Evolutionary conservation across 2,329 filamentous ascomycete species (phyloP).

Genomic region (Beauveria asiatica): DNA sequence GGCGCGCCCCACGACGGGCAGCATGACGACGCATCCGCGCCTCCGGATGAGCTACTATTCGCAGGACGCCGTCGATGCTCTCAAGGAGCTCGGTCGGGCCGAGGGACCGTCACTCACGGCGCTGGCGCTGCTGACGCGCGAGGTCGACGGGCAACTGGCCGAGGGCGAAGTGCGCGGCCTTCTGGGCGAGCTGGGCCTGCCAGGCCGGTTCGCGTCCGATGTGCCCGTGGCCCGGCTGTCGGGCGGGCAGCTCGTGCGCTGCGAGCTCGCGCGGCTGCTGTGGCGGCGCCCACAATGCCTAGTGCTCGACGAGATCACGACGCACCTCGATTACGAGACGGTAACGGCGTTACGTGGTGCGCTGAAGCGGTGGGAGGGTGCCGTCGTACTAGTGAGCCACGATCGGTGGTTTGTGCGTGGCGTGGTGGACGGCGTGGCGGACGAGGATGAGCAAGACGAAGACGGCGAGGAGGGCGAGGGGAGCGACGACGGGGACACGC

Average conservation of each 20-base stretch:
- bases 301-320: constrained; percentile 74
- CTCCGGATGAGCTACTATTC: constrained; percentile 69
- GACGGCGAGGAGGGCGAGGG: constrained; percentile 24
- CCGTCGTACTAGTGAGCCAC: constrained; percentile 70
- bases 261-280: constrained; percentile 59
- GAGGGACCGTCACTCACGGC: constrained; percentile 50
- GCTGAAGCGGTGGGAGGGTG: constrained; percentile 61
- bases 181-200: constrained; percentile 60
- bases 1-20: constrained; percentile 50
- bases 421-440: constrained; percentile 56
- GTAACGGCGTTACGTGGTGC: constrained; percentile 63
- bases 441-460: constrained; percentile 29
- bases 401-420: constrained; percentile 74
- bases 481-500: constrained; percentile 33
- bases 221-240: constrained; percentile 66
- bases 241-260: constrained; percentile 65
- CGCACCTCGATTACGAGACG: constrained; percentile 77
- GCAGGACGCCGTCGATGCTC: constrained; percentile 65
- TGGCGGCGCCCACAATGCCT: constrained; percentile 63
- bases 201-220: constrained; percentile 62
- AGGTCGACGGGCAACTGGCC: constrained; percentile 41
- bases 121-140: constrained; percentile 50
- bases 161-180: constrained; percentile 63
- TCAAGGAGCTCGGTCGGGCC: constrained; percentile 45
- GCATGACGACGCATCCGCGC: constrained; percentile 57